Base-by-base conservation (phyloP, 169 alveolate genomes). In the Eimeria tenella region DNA sequence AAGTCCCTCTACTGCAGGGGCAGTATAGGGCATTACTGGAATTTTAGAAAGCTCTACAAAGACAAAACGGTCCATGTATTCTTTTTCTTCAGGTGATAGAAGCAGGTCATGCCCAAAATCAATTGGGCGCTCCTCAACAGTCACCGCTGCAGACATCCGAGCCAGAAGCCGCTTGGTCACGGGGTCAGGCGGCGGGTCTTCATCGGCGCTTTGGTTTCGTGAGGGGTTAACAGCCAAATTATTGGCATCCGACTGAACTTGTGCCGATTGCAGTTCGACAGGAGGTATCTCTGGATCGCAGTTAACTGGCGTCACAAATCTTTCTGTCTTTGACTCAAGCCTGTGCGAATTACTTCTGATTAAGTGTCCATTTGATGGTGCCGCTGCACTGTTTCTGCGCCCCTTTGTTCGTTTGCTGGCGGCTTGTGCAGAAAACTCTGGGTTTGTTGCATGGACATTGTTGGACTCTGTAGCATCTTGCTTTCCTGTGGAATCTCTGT, bases 101-200 rank as follows among this genome's bases (percentile, higher is more conserved):
- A 52, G 74, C 31, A 81, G 74, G 19, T 9, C 73, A 15, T 81
- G 74, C 56, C 89, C 89, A 58, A 56, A 81, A 81, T 81, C 89
- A 81, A 55, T 58, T 56, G 89, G 56, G 25, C 56, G 74, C 13
- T 81, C 58, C 53, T 56, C 74, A 52, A 52, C 52, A 53, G 31
- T 71, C 55, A 56, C 73, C 60, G 70, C 5, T 5, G 70, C 89
- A 5, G 89, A 55, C 89, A 56, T 25, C 11, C 74, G 89, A 55
- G 31, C 56, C 19, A 81, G 89, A 55, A 81, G 89, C 42, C 70
- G 89, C 19, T 81, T 71, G 73, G 52, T 65, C 56, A 71, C 56
- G 55, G 74, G 89, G 6, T 81, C 89, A n/a, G 89, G 89, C 4
- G 89, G 89, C 10, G 89, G 89, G 56, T 81, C 89, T 23, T 81